Evolutionary conservation across 2,329 filamentous ascomycete species (phyloP).

Genomic region (Ophiostoma australiae): DNA sequence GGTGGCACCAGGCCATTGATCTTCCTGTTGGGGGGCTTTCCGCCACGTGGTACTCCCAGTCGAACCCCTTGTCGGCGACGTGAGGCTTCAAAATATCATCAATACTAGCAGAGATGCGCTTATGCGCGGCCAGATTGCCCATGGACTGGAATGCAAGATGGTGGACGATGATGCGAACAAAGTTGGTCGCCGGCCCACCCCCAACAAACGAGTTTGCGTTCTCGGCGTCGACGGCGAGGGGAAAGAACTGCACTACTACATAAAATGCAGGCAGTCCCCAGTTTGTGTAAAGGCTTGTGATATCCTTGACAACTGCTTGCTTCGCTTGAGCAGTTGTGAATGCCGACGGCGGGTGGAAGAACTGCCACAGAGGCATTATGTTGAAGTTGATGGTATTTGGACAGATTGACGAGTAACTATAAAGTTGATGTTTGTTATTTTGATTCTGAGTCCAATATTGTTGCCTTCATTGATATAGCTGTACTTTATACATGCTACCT

Average conservation of each 20-base stretch:
- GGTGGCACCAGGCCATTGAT: constrained; percentile 34
- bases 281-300: constrained; percentile 33
- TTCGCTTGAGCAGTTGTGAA: constrained; percentile 34
- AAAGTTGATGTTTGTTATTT: too few relatives aligned
- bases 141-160: constrained; percentile 23
- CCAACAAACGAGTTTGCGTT: constrained; percentile 12
- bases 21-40: constrained; percentile 43
- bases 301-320: constrained; percentile 33
- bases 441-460: background rate
- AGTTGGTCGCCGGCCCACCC: constrained; percentile 18
- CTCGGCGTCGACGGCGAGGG: constrained; percentile 24
- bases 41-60: constrained; percentile 42
- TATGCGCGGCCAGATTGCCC: constrained; percentile 14
- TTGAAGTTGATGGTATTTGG: too few relatives aligned
- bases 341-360: constrained; percentile 38
- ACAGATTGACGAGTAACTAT: too few relatives aligned
- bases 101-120: constrained; percentile 26
- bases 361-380: constrained; percentile 41
- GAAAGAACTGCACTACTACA: constrained; percentile 40
- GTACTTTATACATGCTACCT: too few relatives aligned
- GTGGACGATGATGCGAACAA: constrained; percentile 25
- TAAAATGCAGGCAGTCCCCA: constrained; percentile 41
- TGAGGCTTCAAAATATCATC: constrained; percentile 38
- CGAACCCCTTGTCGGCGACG: constrained; percentile 39
- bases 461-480: too few relatives aligned